Percentiles rank a stretch among this genome's conserved stretches.
Evolutionary conservation across 1,284 basidiomycete genomes (phyloP).

Genomic region (Moniliophthora roreri): DNA sequence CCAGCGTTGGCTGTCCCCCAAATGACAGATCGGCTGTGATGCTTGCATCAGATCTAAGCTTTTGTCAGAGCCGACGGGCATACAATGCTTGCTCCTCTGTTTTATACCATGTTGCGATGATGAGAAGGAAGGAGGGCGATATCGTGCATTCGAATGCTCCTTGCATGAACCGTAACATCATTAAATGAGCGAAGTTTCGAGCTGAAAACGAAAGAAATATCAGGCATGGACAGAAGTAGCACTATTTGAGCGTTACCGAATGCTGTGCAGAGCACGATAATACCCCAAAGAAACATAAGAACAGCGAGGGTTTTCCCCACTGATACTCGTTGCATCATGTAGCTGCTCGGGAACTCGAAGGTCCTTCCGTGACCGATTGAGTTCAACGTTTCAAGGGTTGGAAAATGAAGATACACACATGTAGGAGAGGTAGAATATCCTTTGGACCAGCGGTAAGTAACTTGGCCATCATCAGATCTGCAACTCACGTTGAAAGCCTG

Average conservation of each 20-base stretch:
- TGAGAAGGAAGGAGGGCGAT: conserved; percentile 16
- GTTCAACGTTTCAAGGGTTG: neutral
- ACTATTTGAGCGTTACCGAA: conserved; percentile 7
- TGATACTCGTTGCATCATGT: conserved; percentile 18
- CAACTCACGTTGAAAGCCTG: conserved; percentile 16
- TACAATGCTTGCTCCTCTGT: conserved; percentile 15
- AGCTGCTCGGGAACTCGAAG: conserved; percentile 16
- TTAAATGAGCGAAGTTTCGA: conserved; percentile 14
- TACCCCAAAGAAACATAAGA: conserved; percentile 17
- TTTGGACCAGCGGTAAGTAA: no score
- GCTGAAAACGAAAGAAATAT: conserved; percentile 22
- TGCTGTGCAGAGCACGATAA: conserved; percentile 15
- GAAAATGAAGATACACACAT: conserved; percentile 8
- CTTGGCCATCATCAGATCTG: no score
- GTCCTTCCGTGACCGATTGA: conserved; percentile 7
- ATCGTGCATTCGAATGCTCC: conserved; percentile 18
- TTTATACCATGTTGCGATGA: conserved; percentile 17
- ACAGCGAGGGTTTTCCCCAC: conserved; percentile 16
- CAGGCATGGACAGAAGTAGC: neutral
- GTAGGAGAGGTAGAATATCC: conserved; percentile 17
- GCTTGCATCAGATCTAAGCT: neutral
- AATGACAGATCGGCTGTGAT: conserved; percentile 14
- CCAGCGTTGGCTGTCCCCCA: conserved; percentile 19
- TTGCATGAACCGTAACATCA: conserved; percentile 15
- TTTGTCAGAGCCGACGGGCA: neutral